Percentiles rank a stretch among this genome's conserved stretches.
These are phyloP conservation scores for Neonectria magnoliae DNA, from an alignment of 2,329 filamentous ascomycete species.

Conservation along the genomic window DNA sequence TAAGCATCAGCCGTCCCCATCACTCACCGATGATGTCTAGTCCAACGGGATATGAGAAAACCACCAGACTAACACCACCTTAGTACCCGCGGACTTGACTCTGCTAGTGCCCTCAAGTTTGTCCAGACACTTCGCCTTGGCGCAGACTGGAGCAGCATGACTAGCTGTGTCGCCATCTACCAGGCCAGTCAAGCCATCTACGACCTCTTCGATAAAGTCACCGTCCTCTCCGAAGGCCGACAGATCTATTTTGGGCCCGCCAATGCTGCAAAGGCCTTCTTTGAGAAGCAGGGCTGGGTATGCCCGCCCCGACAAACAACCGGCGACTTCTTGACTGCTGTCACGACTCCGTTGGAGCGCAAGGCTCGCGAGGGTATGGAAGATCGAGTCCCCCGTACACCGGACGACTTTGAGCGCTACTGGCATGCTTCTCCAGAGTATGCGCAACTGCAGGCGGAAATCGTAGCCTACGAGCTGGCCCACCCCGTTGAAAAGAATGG, in stretches of 20 bases:
- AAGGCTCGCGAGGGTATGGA: conserved; percentile 65
- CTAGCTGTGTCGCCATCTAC: conserved; percentile 74
- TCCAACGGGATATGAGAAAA: conserved; percentile 29
- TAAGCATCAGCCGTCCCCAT: not conserved
- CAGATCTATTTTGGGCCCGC: conserved; percentile 79
- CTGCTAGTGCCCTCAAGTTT: conserved; percentile 76
- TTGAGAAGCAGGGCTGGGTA: conserved; percentile 72
- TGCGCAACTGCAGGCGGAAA: conserved; percentile 54
- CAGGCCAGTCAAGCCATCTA: conserved; percentile 75
- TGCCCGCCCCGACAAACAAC: conserved; percentile 74
- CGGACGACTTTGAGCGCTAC: conserved; percentile 70
- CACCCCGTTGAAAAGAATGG: conserved; percentile 53
- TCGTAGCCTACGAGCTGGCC: conserved; percentile 58
- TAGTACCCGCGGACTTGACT: conserved; percentile 74
- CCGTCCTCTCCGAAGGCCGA: conserved; percentile 78
- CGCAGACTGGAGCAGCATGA: conserved; percentile 69
- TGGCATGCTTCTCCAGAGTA: conserved; percentile 57
- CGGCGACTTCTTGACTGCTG: conserved; percentile 73
- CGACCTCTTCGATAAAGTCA: conserved; percentile 78
- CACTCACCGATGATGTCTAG: too few species aligned
- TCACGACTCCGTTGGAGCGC: conserved; percentile 71
- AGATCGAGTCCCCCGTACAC: conserved; percentile 68
- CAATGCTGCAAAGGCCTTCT: conserved; percentile 67
- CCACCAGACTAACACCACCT: too few species aligned
- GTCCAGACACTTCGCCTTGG: conserved; percentile 71